Conservation (phyloP, 345 rosid species). For the Viola odorata region DNA sequence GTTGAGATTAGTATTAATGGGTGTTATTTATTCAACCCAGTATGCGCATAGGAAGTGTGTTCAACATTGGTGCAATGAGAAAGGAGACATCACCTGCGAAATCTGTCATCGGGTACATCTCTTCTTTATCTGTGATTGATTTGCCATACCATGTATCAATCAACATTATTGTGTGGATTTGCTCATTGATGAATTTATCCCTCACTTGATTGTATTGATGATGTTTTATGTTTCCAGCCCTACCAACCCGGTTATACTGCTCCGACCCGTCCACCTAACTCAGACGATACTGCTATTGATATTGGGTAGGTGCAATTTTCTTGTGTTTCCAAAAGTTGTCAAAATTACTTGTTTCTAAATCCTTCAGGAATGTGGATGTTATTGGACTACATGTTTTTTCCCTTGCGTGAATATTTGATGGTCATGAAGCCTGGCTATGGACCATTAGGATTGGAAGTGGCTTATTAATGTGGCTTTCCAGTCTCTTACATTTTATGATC, state of each 20-base stretch:
- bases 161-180: not conserved
- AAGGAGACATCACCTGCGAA: slow-evolving; percentile 83
- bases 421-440: not conserved
- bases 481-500: not conserved
- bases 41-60: slow-evolving; percentile 90
- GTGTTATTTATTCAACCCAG: slow-evolving; percentile 28
- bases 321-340: not conserved
- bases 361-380: not conserved
- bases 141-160: not conserved
- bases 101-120: slow-evolving; percentile 81
- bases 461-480: not conserved
- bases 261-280: slow-evolving; percentile 48
- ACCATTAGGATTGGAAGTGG: slow-evolving; percentile 1
- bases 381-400: not conserved
- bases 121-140: not conserved
- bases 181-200: too few relatives aligned
- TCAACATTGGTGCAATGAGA: slow-evolving; percentile 96
- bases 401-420: not conserved
- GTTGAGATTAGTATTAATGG: not conserved
- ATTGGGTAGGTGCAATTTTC: slow-evolving; percentile 44
- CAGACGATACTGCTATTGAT: slow-evolving; percentile 44
- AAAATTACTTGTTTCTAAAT: too few relatives aligned
- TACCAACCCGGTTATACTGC: slow-evolving; percentile 83
- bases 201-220: slow-evolving; percentile 1
- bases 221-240: slow-evolving; percentile 39